Evolutionary conservation across 2,329 filamentous ascomycete species (phyloP).

Genomic region (Leptodontidium sp.): DNA sequence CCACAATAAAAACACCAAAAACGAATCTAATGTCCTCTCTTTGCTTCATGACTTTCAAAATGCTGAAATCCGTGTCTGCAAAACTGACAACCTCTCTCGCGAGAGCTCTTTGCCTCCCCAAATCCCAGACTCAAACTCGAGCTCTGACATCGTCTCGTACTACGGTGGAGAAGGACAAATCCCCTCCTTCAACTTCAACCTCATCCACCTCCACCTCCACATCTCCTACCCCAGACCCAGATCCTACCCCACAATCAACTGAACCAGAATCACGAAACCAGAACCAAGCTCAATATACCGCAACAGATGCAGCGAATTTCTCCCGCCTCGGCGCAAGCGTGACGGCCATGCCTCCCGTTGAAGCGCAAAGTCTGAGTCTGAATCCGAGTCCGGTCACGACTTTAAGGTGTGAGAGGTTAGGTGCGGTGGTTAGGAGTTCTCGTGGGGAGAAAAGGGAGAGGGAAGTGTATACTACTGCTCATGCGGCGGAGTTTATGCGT

Average conservation of each 20-base stretch:
- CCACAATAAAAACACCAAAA: not conserved
- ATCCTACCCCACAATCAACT: not conserved
- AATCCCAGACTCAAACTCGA: not conserved
- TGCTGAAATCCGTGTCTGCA: not conserved
- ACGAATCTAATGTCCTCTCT: not conserved
- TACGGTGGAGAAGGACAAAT: not conserved
- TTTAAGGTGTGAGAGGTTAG: not conserved
- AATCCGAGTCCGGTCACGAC: not conserved
- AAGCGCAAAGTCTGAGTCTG: not conserved
- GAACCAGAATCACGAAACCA: not conserved
- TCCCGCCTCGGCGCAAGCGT: constrained; percentile 19
- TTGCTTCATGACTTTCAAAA: not conserved
- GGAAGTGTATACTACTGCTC: not conserved
- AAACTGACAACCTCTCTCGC: not conserved
- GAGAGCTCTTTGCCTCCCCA: not conserved
- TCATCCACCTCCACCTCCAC: not conserved
- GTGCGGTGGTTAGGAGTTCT: not conserved
- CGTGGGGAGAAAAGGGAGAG: not conserved
- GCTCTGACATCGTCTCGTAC: not conserved
- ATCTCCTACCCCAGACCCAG: too few relatives aligned
- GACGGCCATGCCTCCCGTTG: constrained; percentile 18
- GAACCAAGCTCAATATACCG: constrained; percentile 2
- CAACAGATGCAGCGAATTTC: constrained; percentile 21
- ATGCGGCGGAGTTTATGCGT: constrained; percentile 16
- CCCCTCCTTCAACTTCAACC: not conserved